Evolutionary conservation across 129 eudicot genomes (phyloP).

Genomic region (Tagetes patula): DNA sequence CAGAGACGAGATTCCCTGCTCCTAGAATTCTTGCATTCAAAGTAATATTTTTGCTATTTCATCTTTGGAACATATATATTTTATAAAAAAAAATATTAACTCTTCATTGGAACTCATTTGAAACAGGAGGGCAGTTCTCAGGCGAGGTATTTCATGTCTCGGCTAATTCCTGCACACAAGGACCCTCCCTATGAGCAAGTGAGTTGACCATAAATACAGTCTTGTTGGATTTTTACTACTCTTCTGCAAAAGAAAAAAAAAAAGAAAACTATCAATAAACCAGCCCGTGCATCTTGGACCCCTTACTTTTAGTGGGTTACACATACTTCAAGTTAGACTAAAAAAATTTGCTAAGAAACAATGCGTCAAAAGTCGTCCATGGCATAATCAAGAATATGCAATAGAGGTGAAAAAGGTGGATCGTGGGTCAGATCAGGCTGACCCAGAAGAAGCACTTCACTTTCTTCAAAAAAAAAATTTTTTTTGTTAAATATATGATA

Average conservation of each 20-base stretch:
- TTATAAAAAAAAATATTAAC: neutral
- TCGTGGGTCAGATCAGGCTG: neutral
- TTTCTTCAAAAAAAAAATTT: neutral
- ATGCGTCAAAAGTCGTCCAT: neutral
- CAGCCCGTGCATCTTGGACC: neutral
- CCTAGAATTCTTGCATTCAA: conserved; percentile 95
- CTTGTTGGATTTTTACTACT: conserved; percentile 13
- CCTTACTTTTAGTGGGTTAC: neutral
- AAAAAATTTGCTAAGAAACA: neutral
- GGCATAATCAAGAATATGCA: neutral
- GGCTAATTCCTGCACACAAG: conserved; percentile 94
- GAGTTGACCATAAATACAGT: conserved; percentile 12
- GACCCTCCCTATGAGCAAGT: conserved; percentile 99
- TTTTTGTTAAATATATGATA: neutral
- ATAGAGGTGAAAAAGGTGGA: neutral
- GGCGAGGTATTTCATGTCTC: conserved; percentile 91
- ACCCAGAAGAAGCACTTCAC: neutral
- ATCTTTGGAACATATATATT: neutral
- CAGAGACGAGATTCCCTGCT: conserved; percentile 92
- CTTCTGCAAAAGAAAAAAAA: neutral
- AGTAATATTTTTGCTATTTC: conserved; percentile 33
- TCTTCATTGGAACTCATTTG: conserved; percentile 6
- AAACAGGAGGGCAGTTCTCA: conserved; percentile 98
- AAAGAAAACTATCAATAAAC: neutral
- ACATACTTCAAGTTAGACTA: neutral